Conservation (phyloP, 768 basidiomycete genomes). For the Leccinum ochraceum region DNA sequence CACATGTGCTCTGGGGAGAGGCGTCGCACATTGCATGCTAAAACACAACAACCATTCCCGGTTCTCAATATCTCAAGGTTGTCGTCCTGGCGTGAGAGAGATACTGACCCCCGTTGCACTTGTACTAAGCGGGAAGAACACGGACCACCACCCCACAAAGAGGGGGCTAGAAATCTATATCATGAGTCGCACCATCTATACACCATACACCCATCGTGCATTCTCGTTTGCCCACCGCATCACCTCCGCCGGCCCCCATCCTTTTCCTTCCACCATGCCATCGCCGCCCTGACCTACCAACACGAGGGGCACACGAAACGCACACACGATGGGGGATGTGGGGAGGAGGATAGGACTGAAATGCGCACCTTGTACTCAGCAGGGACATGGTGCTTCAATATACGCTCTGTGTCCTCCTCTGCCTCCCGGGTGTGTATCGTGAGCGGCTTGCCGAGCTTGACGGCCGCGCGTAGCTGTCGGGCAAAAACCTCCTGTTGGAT, state of each 20-base stretch:
- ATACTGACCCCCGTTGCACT: too few relatives aligned
- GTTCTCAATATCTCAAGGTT: too few relatives aligned
- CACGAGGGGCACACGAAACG: too few relatives aligned
- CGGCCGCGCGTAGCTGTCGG: constrained; percentile 68
- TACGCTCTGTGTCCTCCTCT: constrained; percentile 76
- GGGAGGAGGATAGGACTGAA: background rate
- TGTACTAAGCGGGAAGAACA: too few relatives aligned
- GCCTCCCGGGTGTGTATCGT: constrained; percentile 89
- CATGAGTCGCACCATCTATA: constrained; percentile 3
- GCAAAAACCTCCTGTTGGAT: constrained; percentile 66
- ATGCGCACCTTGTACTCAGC: constrained; percentile 58
- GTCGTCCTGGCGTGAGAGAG: too few relatives aligned
- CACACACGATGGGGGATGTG: background rate
- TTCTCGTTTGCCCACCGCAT: constrained; percentile 66
- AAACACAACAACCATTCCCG: too few relatives aligned
- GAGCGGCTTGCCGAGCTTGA: constrained; percentile 70
- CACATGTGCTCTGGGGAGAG: too few relatives aligned
- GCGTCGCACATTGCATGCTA: too few relatives aligned
- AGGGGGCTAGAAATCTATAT: background rate
- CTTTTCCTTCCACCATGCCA: background rate
- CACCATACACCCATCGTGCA: constrained; percentile 60
- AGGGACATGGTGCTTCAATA: constrained; percentile 74
- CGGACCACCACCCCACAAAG: too few relatives aligned
- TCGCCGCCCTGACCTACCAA: constrained; percentile 18
- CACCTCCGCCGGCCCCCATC: constrained; percentile 56